Base-by-base conservation (phyloP, 495 filamentous ascomycete genomes). In the Cenococcum geophilum region DNA sequence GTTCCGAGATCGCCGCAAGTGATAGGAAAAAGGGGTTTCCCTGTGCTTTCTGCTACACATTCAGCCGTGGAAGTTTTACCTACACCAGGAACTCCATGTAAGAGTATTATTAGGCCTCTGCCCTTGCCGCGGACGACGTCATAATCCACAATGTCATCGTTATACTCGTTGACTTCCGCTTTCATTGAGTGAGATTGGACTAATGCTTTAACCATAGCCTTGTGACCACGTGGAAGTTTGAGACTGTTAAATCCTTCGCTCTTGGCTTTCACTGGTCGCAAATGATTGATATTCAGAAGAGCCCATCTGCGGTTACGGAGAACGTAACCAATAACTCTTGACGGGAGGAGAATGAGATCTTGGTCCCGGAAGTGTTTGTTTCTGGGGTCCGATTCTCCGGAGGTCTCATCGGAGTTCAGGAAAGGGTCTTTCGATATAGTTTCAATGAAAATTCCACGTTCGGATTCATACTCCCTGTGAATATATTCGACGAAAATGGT, bases 1-100 rank as follows among this genome's bases (percentile, higher is more conserved):
- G 2, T 34, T 9, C 62, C 62, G 12, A 60, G 57, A 27, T 64
- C 62, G 18, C 57, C 62, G 25, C 62, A 64, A 9, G 62, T 64
- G 21, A 63, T 63, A 5, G 34, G 48, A 35, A 52, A 64, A 14
- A 64, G 35, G 1, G 62, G 62, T 32, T 50, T 59, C 22, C 50
- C 1, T 18, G 37, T 27, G 14, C 37, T 1, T 5, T 49, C 54
- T 12, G 61, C 61, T 10, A 63, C 40, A 16, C 49, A 27, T 35
- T 62, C 60, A 20, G 23, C n/a, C 23, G 32, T 22, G 32, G n/a
- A n/a, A n/a, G n/a, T n/a, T n/a, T n/a, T n/a, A n/a, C n/a, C n/a
- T n/a, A n/a, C n/a, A n/a, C n/a, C n/a, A n/a, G n/a, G n/a, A n/a
- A n/a, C n/a, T n/a, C n/a, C n/a, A n/a, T n/a, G n/a, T n/a, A n/a